These are phyloP conservation scores for Leptodermis oblonga DNA, from an alignment of 257 asterid genomes.

Conservation along the genomic window DNA sequence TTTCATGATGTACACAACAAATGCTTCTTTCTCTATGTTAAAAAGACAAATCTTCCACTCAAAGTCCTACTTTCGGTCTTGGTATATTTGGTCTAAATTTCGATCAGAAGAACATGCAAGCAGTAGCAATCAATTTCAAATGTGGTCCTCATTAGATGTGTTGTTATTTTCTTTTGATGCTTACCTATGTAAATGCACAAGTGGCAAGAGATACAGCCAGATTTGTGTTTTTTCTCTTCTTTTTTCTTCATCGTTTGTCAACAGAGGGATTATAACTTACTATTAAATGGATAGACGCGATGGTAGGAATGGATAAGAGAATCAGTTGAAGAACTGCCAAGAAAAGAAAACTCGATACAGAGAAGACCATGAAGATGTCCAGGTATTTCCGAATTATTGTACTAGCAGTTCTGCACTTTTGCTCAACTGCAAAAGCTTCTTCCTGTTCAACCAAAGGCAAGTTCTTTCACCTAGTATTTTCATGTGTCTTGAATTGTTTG, in stretches of 20 bases:
- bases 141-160: background rate
- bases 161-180: background rate
- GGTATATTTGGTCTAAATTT: background rate
- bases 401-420: background rate
- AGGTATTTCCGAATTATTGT: background rate
- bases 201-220: no score
- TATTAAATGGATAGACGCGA: no score
- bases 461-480: background rate
- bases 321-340: background rate
- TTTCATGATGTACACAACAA: background rate
- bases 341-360: background rate
- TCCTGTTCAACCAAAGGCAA: slow-evolving; percentile 4
- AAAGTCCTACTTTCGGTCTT: background rate
- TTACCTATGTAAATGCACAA: background rate
- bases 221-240: no score
- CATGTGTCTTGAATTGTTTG: background rate
- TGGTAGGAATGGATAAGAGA: background rate
- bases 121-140: background rate
- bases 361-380: no score
- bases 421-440: slow-evolving; percentile 7
- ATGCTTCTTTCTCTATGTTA: background rate
- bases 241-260: no score
- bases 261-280: no score
- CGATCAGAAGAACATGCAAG: background rate
- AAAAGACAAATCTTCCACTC: background rate